Conservation (phyloP, 2,329 filamentous ascomycete genomes). For the Torrubiella hemipterigena region DNA sequence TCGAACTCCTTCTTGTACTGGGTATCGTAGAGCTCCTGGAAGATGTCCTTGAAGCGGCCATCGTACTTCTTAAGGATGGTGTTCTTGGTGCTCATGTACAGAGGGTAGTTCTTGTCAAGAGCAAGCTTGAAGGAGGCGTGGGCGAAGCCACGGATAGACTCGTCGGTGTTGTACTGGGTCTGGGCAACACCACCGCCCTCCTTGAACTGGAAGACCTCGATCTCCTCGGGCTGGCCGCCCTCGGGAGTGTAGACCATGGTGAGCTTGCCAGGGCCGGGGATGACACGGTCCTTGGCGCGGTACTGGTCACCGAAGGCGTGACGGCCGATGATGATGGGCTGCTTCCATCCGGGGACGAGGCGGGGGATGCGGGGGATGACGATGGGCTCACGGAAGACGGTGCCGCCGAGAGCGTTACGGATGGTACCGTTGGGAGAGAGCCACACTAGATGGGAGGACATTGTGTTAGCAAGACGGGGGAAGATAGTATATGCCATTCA, state of each 20-base stretch:
- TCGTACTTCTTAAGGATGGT: slow-evolving; percentile 99
- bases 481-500: too few relatives aligned
- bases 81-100: slow-evolving; percentile 99
- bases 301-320: slow-evolving; percentile 99
- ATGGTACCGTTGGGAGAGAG: slow-evolving; percentile 91
- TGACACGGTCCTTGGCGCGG: slow-evolving; percentile 84
- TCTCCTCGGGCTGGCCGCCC: slow-evolving; percentile 67
- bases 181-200: slow-evolving; percentile 78
- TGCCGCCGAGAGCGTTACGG: slow-evolving; percentile 69
- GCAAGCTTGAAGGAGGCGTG: slow-evolving; percentile 96
- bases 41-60: slow-evolving; percentile 98
- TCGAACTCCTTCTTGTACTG: slow-evolving; percentile 84
- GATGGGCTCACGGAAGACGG: slow-evolving; percentile 97
- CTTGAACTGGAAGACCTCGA: slow-evolving; percentile 86
- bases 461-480: slow-evolving; percentile 11
- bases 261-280: slow-evolving; percentile 73
- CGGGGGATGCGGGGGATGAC: slow-evolving; percentile 89
- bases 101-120: slow-evolving; percentile 71
- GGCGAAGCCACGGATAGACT: slow-evolving; percentile 88
- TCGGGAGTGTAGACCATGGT: slow-evolving; percentile 90
- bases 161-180: slow-evolving; percentile 97
- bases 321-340: slow-evolving; percentile 97
- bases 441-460: slow-evolving; percentile 66
- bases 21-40: slow-evolving; percentile 89
- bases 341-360: slow-evolving; percentile 93